Evolutionary conservation across 441 rosid species (phyloP).

Genomic region (Erysimum cheiri): DNA sequence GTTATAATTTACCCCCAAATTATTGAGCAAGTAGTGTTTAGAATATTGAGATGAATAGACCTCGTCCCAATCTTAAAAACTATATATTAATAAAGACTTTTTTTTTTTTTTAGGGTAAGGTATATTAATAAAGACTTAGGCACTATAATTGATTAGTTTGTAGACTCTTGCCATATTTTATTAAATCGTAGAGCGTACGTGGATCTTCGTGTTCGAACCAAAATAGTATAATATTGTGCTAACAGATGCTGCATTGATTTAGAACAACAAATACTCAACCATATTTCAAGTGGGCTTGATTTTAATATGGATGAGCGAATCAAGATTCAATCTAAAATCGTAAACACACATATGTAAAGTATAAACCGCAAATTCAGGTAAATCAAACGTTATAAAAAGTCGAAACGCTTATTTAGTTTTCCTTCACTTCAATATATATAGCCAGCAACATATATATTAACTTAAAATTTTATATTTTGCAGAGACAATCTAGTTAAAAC

Average conservation of each 20-base stretch:
- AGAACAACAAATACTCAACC: constrained; percentile 4
- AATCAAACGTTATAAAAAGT: not conserved
- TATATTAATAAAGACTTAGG: constrained; percentile 4
- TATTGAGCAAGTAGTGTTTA: constrained; percentile 28
- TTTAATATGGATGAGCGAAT: constrained; percentile 15
- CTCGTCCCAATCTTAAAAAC: not conserved
- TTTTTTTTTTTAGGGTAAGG: too few relatives aligned
- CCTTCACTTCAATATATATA: not conserved
- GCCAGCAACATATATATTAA: not conserved
- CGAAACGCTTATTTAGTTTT: not conserved
- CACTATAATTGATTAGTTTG: not conserved
- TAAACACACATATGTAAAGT: not conserved
- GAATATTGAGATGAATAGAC: constrained; percentile 3
- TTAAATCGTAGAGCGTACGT: not conserved
- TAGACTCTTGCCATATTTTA: not conserved
- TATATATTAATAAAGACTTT: not conserved
- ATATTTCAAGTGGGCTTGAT: not conserved
- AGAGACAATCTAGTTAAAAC: not conserved
- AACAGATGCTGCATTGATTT: constrained; percentile 3
- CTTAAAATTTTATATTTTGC: not conserved
- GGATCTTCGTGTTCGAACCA: not conserved
- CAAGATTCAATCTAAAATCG: not conserved
- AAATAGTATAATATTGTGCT: not conserved
- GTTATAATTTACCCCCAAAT: not conserved
- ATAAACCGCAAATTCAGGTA: not conserved